A percentile compares a stretch with the other conserved stretches of the same genome.
Conservation (phyloP, 2,329 filamentous ascomycete species). For the Fusarium setosum region DNA sequence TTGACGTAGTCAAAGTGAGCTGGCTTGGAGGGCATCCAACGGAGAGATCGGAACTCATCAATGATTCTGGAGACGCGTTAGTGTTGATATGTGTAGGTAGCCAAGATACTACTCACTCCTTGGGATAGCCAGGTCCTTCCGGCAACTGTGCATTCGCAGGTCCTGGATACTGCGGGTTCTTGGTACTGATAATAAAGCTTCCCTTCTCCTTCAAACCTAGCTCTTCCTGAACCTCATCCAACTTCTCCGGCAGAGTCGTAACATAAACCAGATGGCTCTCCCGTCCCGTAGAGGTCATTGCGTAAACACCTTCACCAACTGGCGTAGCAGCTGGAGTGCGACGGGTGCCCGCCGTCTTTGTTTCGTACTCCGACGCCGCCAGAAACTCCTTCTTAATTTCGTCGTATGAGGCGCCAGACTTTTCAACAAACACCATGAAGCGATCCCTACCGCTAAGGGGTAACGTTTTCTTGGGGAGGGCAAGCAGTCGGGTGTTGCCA, state of each 20-base stretch:
- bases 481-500: constrained; percentile 76
- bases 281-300: constrained; percentile 77
- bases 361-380: constrained; percentile 74
- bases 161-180: constrained; percentile 79
- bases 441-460: constrained; percentile 75
- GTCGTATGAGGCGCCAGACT: constrained; percentile 72
- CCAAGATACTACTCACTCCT: constrained; percentile 63
- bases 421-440: constrained; percentile 88
- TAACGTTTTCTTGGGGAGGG: constrained; percentile 86
- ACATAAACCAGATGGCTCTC: constrained; percentile 85
- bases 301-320: constrained; percentile 88
- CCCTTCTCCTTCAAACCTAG: constrained; percentile 78
- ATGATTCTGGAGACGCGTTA: constrained; percentile 61
- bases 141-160: constrained; percentile 73
- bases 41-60: constrained; percentile 76
- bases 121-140: constrained; percentile 74
- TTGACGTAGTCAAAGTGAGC: constrained; percentile 80
- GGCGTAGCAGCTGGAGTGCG: constrained; percentile 77
- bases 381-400: constrained; percentile 81
- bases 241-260: constrained; percentile 76
- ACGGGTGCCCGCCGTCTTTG: constrained; percentile 78
- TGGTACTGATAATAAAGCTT: constrained; percentile 82
- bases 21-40: constrained; percentile 81
- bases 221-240: constrained; percentile 79
- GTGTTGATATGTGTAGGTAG: neutral